Conservation (phyloP, 495 filamentous ascomycete genomes). For the Echria macrotheca region DNA sequence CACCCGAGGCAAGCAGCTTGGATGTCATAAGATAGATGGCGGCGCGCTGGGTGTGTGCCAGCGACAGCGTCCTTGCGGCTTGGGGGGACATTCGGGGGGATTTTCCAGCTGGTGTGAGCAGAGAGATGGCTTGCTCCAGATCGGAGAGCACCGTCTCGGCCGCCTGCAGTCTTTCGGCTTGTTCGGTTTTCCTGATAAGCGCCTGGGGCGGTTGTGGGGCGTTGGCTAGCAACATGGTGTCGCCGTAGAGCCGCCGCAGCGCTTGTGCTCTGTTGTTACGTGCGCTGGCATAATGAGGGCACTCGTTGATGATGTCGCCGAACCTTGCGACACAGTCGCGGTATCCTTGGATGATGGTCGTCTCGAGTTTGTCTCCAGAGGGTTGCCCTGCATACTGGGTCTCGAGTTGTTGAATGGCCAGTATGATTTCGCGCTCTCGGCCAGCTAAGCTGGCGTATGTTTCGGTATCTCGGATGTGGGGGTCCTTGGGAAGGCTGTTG, state of each 20-base stretch:
- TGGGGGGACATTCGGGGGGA: slow-evolving; percentile 50
- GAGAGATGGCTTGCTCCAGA: slow-evolving; percentile 58
- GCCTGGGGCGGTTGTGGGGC: slow-evolving; percentile 18
- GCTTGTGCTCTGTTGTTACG: slow-evolving; percentile 75
- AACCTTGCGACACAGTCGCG: slow-evolving; percentile 40
- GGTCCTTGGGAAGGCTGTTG: slow-evolving; percentile 54
- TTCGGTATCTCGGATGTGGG: slow-evolving; percentile 41
- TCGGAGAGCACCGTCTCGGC: slow-evolving; percentile 50
- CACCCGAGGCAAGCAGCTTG: slow-evolving; percentile 35
- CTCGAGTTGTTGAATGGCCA: slow-evolving; percentile 45
- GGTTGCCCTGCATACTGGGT: slow-evolving; percentile 35
- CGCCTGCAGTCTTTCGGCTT: slow-evolving; percentile 27
- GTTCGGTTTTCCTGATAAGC: slow-evolving; percentile 25
- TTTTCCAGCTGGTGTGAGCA: slow-evolving; percentile 53
- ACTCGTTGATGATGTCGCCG: slow-evolving; percentile 46
- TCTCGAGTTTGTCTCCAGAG: slow-evolving; percentile 18
- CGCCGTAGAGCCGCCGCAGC: slow-evolving; percentile 53
- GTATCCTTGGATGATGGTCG: slow-evolving; percentile 32
- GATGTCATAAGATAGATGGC: slow-evolving; percentile 62
- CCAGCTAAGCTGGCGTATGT: slow-evolving; percentile 34
- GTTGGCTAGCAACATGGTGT: slow-evolving; percentile 36
- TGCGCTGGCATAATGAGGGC: slow-evolving; percentile 67
- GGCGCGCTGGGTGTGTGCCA: slow-evolving; percentile 71
- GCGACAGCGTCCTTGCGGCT: slow-evolving; percentile 58
- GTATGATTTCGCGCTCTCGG: slow-evolving; percentile 44